Evolutionary conservation across 306 rosid genomes (phyloP).

Genomic region (cucumber (Cucumis sativus)): Cucumber_9930_V3 NC_026661.2:2868501-2869000

Average conservation of each 20-base stretch:
- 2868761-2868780: slow-evolving; percentile 57
- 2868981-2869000: slow-evolving; percentile 58
- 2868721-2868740: slow-evolving; percentile 41
- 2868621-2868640: slow-evolving; percentile 45
- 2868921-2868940: slow-evolving; percentile 32
- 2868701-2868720: slow-evolving; percentile 35
- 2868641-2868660: slow-evolving; percentile 25
- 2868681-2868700: slow-evolving; percentile 45
- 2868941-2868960: slow-evolving; percentile 36
- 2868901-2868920: slow-evolving; percentile 46
- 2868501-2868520: slow-evolving; percentile 34
- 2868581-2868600: slow-evolving; percentile 34
- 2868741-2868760: slow-evolving; percentile 22
- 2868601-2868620: slow-evolving; percentile 22
- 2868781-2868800: slow-evolving; percentile 41
- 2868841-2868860: slow-evolving; percentile 48
- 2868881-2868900: slow-evolving; percentile 54
- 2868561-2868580: slow-evolving; percentile 21
- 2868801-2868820: slow-evolving; percentile 41
- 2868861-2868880: slow-evolving; percentile 58
- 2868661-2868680: slow-evolving; percentile 42
- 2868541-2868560: slow-evolving; percentile 44
- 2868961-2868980: slow-evolving; percentile 58
- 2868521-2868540: slow-evolving; percentile 37
- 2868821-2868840: slow-evolving; percentile 56